Evolutionary conservation across 1,284 basidiomycete species (phyloP).

Genomic region (Apiotrichum akiyoshidainum): DNA sequence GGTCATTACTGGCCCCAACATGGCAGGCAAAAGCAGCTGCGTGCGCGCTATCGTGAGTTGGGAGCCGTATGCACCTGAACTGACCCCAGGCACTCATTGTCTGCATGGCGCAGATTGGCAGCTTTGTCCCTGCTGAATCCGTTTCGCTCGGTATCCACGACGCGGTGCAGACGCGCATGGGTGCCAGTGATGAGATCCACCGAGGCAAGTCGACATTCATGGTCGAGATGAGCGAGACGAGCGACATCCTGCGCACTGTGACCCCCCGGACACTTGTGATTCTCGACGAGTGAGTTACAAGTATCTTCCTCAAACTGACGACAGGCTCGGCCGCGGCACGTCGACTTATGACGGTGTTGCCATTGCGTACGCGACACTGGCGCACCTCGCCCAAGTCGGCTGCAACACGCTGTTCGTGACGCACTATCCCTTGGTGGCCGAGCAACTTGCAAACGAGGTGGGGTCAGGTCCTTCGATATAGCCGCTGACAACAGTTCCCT

Average conservation of each 20-base stretch:
- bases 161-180: constrained; percentile 69
- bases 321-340: constrained; percentile 46
- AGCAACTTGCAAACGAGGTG: constrained; percentile 59
- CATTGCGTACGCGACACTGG: constrained; percentile 63
- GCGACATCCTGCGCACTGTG: constrained; percentile 75
- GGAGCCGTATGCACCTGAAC: constrained; percentile 19
- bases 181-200: constrained; percentile 73
- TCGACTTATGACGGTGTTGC: constrained; percentile 50
- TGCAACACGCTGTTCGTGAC: constrained; percentile 91
- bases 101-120: constrained; percentile 57
- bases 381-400: constrained; percentile 64
- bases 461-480: constrained; percentile 51
- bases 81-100: constrained; percentile 32
- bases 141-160: constrained; percentile 76
- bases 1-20: constrained; percentile 63
- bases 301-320: constrained; percentile 4
- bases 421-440: constrained; percentile 67
- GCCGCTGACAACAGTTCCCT: constrained; percentile 24
- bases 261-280: constrained; percentile 74
- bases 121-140: constrained; percentile 62
- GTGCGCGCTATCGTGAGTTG: constrained; percentile 38
- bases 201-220: constrained; percentile 87
- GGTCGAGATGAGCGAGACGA: constrained; percentile 93
- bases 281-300: constrained; percentile 61
- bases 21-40: constrained; percentile 53